Conservation (phyloP, 306 rosid species). For the Dryas drummondii region DNA sequence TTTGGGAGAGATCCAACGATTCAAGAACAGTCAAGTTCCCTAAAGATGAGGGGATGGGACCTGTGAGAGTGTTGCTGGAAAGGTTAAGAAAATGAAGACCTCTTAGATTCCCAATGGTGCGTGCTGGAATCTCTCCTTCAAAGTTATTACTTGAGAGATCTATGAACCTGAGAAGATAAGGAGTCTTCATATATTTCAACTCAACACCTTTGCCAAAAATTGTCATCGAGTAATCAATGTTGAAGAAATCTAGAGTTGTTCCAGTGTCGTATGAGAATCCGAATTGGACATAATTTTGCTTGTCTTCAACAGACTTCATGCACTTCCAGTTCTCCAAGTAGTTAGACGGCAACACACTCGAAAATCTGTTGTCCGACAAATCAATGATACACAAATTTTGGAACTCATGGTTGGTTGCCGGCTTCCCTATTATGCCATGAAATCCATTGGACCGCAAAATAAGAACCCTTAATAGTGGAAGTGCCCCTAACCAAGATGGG, state of each 20-base stretch:
- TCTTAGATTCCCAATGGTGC: background rate
- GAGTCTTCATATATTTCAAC: background rate
- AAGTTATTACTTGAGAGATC: conserved; percentile 13
- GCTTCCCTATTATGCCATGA: conserved; percentile 21
- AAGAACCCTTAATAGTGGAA: conserved; percentile 20
- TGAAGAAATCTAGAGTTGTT: too few relatives aligned
- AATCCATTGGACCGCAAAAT: conserved; percentile 21
- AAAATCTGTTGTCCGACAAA: conserved; percentile 20
- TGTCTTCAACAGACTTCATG: conserved; percentile 11
- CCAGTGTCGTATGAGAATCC: too few relatives aligned
- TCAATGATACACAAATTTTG: conserved; percentile 18
- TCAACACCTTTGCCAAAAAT: conserved; percentile 4
- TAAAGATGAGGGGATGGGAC: conserved; percentile 14
- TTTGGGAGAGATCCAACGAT: too few relatives aligned
- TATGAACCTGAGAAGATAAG: background rate
- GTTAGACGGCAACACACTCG: conserved; percentile 14
- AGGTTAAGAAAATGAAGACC: conserved; percentile 2
- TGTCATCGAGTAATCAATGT: background rate
- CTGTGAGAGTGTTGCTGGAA: background rate
- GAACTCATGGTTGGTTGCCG: background rate
- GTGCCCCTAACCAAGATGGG: conserved; percentile 45
- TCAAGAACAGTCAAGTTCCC: conserved; percentile 5
- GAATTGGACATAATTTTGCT: background rate
- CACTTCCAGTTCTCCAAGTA: conserved; percentile 6
- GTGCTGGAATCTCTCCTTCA: conserved; percentile 15